Evolutionary conservation across 495 filamentous ascomycete genomes (phyloP).

Genomic region (Aspergillus indologenus): DNA sequence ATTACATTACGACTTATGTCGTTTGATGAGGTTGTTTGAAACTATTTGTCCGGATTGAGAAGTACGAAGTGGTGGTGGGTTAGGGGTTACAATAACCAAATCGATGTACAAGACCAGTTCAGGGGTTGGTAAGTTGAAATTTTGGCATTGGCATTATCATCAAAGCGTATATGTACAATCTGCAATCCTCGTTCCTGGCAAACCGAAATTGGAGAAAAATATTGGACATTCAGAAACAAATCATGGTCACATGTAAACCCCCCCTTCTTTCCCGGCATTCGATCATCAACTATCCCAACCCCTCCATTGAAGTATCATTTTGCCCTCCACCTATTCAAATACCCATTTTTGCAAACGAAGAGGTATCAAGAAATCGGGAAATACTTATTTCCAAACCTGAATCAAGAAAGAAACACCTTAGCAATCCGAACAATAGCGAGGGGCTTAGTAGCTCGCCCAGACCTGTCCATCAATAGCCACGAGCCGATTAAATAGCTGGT

Average conservation of each 20-base stretch:
- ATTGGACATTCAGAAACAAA: neutral
- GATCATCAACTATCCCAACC: too few species aligned
- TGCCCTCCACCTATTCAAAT: neutral
- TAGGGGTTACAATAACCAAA: too few species aligned
- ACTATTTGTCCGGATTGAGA: too few species aligned
- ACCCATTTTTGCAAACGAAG: neutral
- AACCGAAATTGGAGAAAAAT: neutral
- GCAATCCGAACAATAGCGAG: slow-evolving; percentile 16
- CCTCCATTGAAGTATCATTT: neutral
- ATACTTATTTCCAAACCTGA: slow-evolving; percentile 19
- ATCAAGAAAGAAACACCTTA: slow-evolving; percentile 8
- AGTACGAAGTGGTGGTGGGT: too few species aligned
- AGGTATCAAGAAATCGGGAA: neutral
- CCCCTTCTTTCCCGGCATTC: too few species aligned
- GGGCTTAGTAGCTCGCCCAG: slow-evolving; percentile 71
- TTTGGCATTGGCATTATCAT: too few species aligned
- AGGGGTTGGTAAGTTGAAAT: too few species aligned
- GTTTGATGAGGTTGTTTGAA: too few species aligned
- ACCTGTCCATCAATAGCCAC: slow-evolving; percentile 81
- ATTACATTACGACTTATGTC: too few species aligned
- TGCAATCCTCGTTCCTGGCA: neutral
- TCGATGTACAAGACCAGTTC: too few species aligned
- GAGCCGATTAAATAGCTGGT: slow-evolving; percentile 84
- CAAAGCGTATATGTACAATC: neutral
- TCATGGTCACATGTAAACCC: neutral